Evolutionary conservation across 2,329 filamentous ascomycete genomes (phyloP), one percentile per base, ranked within the genome.

Genomic region (Cercospora sp.): DNA sequence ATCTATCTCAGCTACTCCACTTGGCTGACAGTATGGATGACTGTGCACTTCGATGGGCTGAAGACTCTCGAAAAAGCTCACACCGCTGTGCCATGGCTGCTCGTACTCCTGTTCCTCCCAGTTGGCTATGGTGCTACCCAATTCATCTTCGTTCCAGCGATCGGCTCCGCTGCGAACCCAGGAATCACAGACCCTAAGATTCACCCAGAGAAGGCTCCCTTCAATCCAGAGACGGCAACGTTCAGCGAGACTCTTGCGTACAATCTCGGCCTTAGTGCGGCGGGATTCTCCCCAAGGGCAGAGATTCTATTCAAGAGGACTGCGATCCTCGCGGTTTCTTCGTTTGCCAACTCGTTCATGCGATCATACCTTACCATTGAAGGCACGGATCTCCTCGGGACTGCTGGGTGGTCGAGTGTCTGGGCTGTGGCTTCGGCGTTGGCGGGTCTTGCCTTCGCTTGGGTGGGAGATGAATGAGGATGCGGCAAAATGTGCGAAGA

Each of bases 121-220:
- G 85, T 91, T 18, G 94, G 93, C 2, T 83, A 88, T 69, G 91
- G 92, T 0, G 89, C 90, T 4, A 88, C 88, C 69, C 86, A 87
- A 57, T 94, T 96, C 78, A 87, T 97, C 72, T 96, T 97, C 78
- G 87, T 88, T 45, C 89, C 90, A 1, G 86, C 88, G 24, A 86
- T 87, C 18, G 81, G 85, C 6, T 71, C 83, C 43, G 62, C 68
- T 49, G 70, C 66, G n/a, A 75, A 72, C 58, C 72, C 74, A 24
- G 72, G 73, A n/a, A 65, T 75, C 9, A 74, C 72, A 2, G 71
- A 75, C 24, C 66, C 69, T 7, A 64, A 62, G 13, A 34, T 71
- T 12, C 67, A 70, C 32, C 68, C 68, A 58, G 66, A 88, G 69
- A 83, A 83, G 63, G 80, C 83, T 72, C 79, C 82, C 28, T 92